phyloP scores from a whole-genome alignment of 2,329 filamentous ascomycete genomes.

The Coleophoma crateriformis region DNA sequence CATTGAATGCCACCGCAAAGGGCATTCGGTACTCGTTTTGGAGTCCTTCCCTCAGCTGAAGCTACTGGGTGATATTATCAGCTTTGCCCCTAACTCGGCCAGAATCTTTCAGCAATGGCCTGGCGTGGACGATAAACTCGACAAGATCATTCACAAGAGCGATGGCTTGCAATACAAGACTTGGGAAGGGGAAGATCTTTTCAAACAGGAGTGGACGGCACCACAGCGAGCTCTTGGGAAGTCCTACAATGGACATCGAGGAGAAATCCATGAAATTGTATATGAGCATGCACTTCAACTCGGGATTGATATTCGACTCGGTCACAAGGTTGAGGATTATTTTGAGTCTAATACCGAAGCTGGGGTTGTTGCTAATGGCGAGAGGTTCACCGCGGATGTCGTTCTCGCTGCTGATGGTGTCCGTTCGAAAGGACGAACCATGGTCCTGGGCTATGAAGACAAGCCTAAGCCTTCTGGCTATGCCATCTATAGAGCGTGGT shows the following conservation, averaged over 20 bases:
- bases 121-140: slow-evolving; percentile 40
- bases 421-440: slow-evolving; percentile 22
- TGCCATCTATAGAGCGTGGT: slow-evolving; percentile 35
- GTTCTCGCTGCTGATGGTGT: slow-evolving; percentile 35
- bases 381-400: slow-evolving; percentile 34
- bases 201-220: slow-evolving; percentile 36
- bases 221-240: slow-evolving; percentile 35
- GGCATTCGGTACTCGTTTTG: slow-evolving; percentile 44
- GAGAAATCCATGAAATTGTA: slow-evolving; percentile 48
- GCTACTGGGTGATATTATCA: slow-evolving; percentile 43
- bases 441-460: slow-evolving; percentile 31
- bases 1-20: slow-evolving; percentile 55
- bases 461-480: slow-evolving; percentile 36
- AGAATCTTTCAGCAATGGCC: slow-evolving; percentile 53
- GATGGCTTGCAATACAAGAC: slow-evolving; percentile 34
- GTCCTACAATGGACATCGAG: slow-evolving; percentile 47
- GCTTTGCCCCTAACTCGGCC: slow-evolving; percentile 50
- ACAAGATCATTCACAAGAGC: slow-evolving; percentile 40
- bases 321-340: slow-evolving; percentile 44
- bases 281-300: slow-evolving; percentile 45
- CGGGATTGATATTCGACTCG: slow-evolving; percentile 48
- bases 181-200: slow-evolving; percentile 43
- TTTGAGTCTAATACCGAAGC: slow-evolving; percentile 40
- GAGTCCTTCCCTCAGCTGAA: slow-evolving; percentile 40
- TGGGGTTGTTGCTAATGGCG: slow-evolving; percentile 43